Base-by-base conservation (phyloP, 2,329 filamentous ascomycete species). In the Cytospora piceicola region DNA sequence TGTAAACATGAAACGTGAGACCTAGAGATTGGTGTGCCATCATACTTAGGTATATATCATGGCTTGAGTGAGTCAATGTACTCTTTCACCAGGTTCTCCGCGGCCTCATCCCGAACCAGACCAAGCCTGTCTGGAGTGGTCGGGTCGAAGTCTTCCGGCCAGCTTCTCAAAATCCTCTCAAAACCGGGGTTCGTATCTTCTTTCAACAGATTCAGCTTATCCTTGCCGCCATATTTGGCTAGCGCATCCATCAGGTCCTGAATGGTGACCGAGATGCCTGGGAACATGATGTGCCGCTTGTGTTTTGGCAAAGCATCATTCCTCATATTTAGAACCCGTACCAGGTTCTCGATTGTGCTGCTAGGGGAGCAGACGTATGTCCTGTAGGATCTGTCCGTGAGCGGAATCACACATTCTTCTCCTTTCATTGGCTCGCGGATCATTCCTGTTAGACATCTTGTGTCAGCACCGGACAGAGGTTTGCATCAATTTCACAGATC, bases 361-460 rank as follows among this genome's bases (percentile, higher is more conserved):
- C 78, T 79, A 1, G 85, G 85, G 57, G 83, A 84, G 74, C 82
- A 83, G 27, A 88, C 70, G 76, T 83, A 87, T 1, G 82, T 82
- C 51, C 77, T 75, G 73, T 87, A 87, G 0, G 70, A 69, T 3
- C 85, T 76, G 69, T 83, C 80, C 42, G 78, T 73, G 39, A 87
- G 72, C 11, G 86, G 83, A 2, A 88, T 80, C 0, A 84, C 73
- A 66, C 82, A 86, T 69, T 81, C 78, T 59, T 81, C 73, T 3
- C 86, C 86, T 42, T 74, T 79, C 71, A 90, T 78, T 0, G 87
- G 86, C 76, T 90, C 87, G 27, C 87, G 80, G 62, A 89, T 86
- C 75, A 90, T 88, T 15, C 87, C 87, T 61, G 12, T 5, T 46
- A 32, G 27, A 34, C 5, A 9, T 34, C 32, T 12, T 7, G 34